A percentile compares a stretch with the other conserved stretches of the same genome.
Conservation (phyloP, 1,284 basidiomycete genomes). For the Leccinum pachyderme region DNA sequence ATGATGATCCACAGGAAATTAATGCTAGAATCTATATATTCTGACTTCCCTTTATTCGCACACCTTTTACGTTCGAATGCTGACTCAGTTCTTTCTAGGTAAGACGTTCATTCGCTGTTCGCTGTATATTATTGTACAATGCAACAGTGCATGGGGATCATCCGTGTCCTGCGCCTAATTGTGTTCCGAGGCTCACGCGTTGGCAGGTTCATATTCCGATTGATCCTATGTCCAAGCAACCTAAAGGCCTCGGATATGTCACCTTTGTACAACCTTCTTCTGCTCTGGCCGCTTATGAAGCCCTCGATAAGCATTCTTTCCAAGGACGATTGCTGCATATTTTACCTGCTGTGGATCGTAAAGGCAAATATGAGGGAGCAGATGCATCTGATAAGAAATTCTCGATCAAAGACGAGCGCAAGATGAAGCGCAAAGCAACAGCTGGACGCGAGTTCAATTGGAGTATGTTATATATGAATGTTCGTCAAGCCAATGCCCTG, state of each 20-base stretch:
- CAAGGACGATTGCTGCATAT: slow-evolving; percentile 93
- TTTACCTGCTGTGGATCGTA: slow-evolving; percentile 75
- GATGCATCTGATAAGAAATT: slow-evolving; percentile 49
- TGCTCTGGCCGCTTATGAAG: slow-evolving; percentile 76
- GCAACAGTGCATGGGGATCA: neutral
- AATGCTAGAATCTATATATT: slow-evolving; percentile 43
- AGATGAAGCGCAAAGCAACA: slow-evolving; percentile 68
- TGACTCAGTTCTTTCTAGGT: slow-evolving; percentile 15
- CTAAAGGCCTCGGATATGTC: slow-evolving; percentile 87
- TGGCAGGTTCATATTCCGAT: slow-evolving; percentile 81
- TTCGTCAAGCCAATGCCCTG: slow-evolving; percentile 46
- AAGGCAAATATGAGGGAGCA: slow-evolving; percentile 44
- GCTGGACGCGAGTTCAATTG: slow-evolving; percentile 92
- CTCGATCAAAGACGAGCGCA: slow-evolving; percentile 67
- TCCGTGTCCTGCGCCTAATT: neutral
- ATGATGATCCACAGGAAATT: slow-evolving; percentile 60
- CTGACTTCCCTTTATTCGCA: slow-evolving; percentile 19
- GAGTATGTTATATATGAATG: slow-evolving; percentile 97
- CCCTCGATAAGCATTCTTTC: slow-evolving; percentile 84
- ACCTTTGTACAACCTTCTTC: slow-evolving; percentile 65
- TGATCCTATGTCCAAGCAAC: slow-evolving; percentile 60
- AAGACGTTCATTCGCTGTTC: slow-evolving; percentile 3
- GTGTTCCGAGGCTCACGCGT: slow-evolving; percentile 14
- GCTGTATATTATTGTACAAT: neutral
- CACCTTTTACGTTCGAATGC: neutral